phyloP scores from a whole-genome alignment of 2,329 filamentous ascomycete species.

The Colletotrichum graminicola region DNA sequence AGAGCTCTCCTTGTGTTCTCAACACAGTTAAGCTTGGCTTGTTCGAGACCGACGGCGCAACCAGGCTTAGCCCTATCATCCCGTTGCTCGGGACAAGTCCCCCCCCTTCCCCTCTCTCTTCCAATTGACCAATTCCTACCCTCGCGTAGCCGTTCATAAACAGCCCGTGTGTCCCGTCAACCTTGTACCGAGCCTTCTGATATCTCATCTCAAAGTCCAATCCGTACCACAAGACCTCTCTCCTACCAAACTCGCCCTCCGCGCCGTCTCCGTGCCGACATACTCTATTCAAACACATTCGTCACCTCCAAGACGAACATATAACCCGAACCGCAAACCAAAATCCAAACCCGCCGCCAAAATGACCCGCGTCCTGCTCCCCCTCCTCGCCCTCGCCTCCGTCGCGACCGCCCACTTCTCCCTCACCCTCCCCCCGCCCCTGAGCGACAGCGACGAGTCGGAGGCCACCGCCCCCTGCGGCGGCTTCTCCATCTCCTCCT shows the following conservation, averaged over 20 bases:
- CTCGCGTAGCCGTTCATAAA: slow-evolving; percentile 18
- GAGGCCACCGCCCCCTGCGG: slow-evolving; percentile 66
- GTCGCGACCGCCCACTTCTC: slow-evolving; percentile 66
- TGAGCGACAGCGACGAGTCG: slow-evolving; percentile 61
- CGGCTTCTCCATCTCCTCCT: slow-evolving; percentile 61
- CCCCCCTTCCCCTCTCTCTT: not conserved
- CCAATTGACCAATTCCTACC: slow-evolving; percentile 15
- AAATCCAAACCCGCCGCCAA: not conserved
- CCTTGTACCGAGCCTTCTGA: not conserved
- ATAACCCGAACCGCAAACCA: not conserved
- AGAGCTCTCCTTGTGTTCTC: not conserved
- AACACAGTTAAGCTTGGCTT: not conserved
- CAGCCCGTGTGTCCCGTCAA: slow-evolving; percentile 3
- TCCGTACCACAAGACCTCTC: not conserved
- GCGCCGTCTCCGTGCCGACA: not conserved
- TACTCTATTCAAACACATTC: not conserved
- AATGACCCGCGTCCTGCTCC: slow-evolving; percentile 47
- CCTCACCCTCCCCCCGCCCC: slow-evolving; percentile 59
- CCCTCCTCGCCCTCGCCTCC: slow-evolving; percentile 55
- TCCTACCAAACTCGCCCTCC: not conserved
- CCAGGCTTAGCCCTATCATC: slow-evolving; percentile 7
- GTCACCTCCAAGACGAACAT: not conserved
- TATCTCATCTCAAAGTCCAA: not conserved
- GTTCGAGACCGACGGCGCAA: slow-evolving; percentile 8
- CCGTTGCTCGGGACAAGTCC: not conserved